phyloP scores from a whole-genome alignment of 2,329 filamentous ascomycete species.

The Penicillium brevicompactum region DNA sequence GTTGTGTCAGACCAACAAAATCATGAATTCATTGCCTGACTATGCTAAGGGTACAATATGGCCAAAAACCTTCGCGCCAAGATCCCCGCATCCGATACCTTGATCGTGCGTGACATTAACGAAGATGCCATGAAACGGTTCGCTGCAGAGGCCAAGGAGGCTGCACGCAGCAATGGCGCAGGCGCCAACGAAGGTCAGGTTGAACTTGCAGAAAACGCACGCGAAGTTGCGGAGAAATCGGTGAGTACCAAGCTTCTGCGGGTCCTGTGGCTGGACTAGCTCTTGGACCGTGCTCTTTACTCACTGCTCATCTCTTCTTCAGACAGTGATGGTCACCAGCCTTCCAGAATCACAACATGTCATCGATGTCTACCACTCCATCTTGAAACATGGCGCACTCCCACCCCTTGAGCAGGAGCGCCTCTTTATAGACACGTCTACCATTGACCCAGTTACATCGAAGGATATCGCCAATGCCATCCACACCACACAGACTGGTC shows the following conservation, averaged over 20 bases:
- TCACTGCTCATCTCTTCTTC: not conserved
- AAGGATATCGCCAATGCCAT: slow-evolving; percentile 73
- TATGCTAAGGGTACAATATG: slow-evolving; percentile 67
- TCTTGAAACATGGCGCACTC: slow-evolving; percentile 63
- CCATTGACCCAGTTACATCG: slow-evolving; percentile 88
- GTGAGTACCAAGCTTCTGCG: slow-evolving; percentile 50
- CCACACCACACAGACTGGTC: slow-evolving; percentile 65
- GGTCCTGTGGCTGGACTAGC: not conserved
- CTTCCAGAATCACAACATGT: slow-evolving; percentile 90
- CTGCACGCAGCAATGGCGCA: slow-evolving; percentile 29
- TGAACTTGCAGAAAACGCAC: slow-evolving; percentile 57
- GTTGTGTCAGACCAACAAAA: not conserved
- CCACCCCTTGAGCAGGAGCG: slow-evolving; percentile 60
- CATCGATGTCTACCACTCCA: slow-evolving; percentile 75
- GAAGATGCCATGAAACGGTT: slow-evolving; percentile 58
- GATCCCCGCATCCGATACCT: slow-evolving; percentile 62
- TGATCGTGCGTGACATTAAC: slow-evolving; percentile 69
- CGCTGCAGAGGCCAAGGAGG: slow-evolving; percentile 52
- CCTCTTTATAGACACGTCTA: slow-evolving; percentile 94
- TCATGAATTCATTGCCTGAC: slow-evolving; percentile 1
- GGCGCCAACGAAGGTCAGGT: slow-evolving; percentile 49
- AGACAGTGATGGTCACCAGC: slow-evolving; percentile 87
- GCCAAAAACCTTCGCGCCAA: slow-evolving; percentile 70
- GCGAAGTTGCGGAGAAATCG: slow-evolving; percentile 67
- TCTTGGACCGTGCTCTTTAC: not conserved